phyloP scores from a whole-genome alignment of 768 basidiomycete genomes.

The Lactifluus volemus region DNA sequence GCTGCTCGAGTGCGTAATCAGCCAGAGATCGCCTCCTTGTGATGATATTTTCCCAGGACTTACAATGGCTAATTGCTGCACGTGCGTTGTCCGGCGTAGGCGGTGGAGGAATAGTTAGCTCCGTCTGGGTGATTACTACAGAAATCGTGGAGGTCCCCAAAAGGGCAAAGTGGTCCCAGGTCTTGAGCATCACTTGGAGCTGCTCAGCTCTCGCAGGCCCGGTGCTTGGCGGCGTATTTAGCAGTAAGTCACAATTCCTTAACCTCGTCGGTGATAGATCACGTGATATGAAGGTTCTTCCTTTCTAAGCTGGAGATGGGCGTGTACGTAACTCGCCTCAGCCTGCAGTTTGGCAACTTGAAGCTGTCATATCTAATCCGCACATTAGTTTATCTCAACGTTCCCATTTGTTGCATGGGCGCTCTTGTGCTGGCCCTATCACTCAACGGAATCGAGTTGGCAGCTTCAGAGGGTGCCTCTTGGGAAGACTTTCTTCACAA shows the following conservation, averaged over 20 bases:
- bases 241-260: slow-evolving; percentile 39
- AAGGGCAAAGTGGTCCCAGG: slow-evolving; percentile 79
- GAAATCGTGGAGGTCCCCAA: slow-evolving; percentile 67
- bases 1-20: slow-evolving; percentile 47
- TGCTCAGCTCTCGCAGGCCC: slow-evolving; percentile 81
- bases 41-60: slow-evolving; percentile 31
- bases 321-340: slow-evolving; percentile 47
- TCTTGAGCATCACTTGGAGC: slow-evolving; percentile 78
- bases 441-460: slow-evolving; percentile 47
- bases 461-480: slow-evolving; percentile 40
- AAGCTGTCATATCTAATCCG: slow-evolving; percentile 16
- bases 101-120: slow-evolving; percentile 80
- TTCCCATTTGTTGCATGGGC: slow-evolving; percentile 62
- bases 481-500: slow-evolving; percentile 45
- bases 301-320: slow-evolving; percentile 69
- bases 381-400: slow-evolving; percentile 66
- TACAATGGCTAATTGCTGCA: slow-evolving; percentile 57
- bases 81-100: slow-evolving; percentile 66
- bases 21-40: slow-evolving; percentile 10
- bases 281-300: slow-evolving; percentile 17
- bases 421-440: slow-evolving; percentile 48
- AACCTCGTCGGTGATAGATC: not conserved
- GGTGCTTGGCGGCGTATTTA: slow-evolving; percentile 74
- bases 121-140: slow-evolving; percentile 81
- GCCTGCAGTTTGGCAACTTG: not conserved